Percentiles rank a stretch among this genome's conserved stretches.
Evolutionary conservation across 441 rosid genomes (phyloP).

Genomic region (California macrophylla): DNA sequence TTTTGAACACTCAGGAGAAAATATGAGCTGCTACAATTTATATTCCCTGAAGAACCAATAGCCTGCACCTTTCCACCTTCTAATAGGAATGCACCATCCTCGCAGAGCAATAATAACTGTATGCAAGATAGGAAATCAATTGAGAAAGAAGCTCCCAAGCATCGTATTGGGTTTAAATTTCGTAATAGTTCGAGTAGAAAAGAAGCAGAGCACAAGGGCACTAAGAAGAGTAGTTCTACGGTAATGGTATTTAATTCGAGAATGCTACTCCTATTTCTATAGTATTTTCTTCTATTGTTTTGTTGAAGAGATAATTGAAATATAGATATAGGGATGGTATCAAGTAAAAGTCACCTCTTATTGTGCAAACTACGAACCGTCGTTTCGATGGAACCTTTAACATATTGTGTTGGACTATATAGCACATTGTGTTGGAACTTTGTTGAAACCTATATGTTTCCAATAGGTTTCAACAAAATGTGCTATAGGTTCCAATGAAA

Average conservation of each 20-base stretch:
- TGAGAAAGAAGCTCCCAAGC: slow-evolving; percentile 43
- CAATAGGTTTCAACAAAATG: too few species aligned
- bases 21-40: slow-evolving; percentile 65
- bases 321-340: too few species aligned
- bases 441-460: too few species aligned
- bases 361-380: too few species aligned
- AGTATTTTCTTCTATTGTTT: neutral
- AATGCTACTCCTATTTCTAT: slow-evolving; percentile 11
- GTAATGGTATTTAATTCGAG: slow-evolving; percentile 33
- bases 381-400: too few species aligned
- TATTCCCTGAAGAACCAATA: slow-evolving; percentile 27
- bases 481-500: too few species aligned
- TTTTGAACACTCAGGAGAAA: slow-evolving; percentile 50
- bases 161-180: slow-evolving; percentile 62
- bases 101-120: slow-evolving; percentile 24
- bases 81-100: slow-evolving; percentile 27
- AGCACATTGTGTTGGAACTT: too few species aligned
- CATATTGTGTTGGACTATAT: too few species aligned
- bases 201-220: slow-evolving; percentile 49
- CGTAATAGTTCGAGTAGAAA: slow-evolving; percentile 85
- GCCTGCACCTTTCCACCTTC: slow-evolving; percentile 32
- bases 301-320: neutral
- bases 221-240: slow-evolving; percentile 57
- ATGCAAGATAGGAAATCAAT: slow-evolving; percentile 31
- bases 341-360: too few species aligned